These are phyloP conservation scores for Suillus subalutaceus DNA, from an alignment of 768 basidiomycete species.

Conservation along the genomic window DNA sequence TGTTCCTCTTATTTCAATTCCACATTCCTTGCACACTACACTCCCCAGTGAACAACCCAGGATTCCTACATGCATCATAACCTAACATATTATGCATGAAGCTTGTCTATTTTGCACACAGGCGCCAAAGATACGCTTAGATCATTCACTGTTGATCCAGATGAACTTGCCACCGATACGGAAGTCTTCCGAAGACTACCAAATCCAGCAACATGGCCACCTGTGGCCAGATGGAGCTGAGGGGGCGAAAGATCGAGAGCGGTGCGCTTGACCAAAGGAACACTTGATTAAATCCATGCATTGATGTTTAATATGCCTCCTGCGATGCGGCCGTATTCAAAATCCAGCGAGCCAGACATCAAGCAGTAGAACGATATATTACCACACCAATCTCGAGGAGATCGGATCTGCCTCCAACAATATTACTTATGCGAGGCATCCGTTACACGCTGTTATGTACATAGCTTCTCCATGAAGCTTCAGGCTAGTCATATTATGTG, in stretches of 20 bases:
- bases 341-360: slow-evolving; percentile 2
- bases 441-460: slow-evolving; percentile 8
- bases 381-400: slow-evolving; percentile 4
- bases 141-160: slow-evolving; percentile 8
- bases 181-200: slow-evolving; percentile 4
- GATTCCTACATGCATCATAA: neutral
- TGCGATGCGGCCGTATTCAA: slow-evolving; percentile 3
- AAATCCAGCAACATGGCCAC: neutral
- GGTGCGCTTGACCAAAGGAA: neutral
- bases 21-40: neutral
- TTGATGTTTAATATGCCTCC: slow-evolving; percentile 2
- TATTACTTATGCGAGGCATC: slow-evolving; percentile 6
- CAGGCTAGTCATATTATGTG: slow-evolving; percentile 11
- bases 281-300: slow-evolving; percentile 2
- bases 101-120: neutral
- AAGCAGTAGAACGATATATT: neutral
- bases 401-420: slow-evolving; percentile 7
- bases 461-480: slow-evolving; percentile 4
- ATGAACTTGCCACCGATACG: slow-evolving; percentile 7
- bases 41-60: neutral
- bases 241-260: slow-evolving; percentile 3
- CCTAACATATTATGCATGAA: neutral
- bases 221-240: slow-evolving; percentile 7
- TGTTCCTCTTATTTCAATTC: slow-evolving; percentile 4
- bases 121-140: slow-evolving; percentile 8